Base-by-base conservation (phyloP, 768 basidiomycete species). In the Ramaria rubella region DNA sequence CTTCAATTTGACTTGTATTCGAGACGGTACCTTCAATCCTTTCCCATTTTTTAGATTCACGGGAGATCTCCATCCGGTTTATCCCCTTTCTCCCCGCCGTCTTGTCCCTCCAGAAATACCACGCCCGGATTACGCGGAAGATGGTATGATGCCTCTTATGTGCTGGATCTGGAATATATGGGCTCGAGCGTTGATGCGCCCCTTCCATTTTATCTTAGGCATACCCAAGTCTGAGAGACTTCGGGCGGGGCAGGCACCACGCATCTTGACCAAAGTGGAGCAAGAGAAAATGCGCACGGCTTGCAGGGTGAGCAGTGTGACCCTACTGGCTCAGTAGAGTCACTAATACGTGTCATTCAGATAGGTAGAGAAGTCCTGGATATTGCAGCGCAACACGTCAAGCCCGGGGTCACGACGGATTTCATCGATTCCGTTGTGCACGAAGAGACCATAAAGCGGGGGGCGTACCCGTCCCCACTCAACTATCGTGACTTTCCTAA, bases 351-450 rank as follows among this genome's bases (percentile, higher is more conserved):
- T 60, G 52, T 53, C 11, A 30, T 57, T 52, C 48, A 98, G 96
- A 77, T 96, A 61, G 82, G 80, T 4, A 77, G 96, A 49, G 92
- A 99, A 73, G 86, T 99, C n/a, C 79, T 99, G 21, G 94, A 98
- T 69, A 77, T 90, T 56, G 87, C 90, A 17, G 95, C 94, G 1
- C 81, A 94, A 0, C 81, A 85, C 65, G 75, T 98, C 59, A 77
- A 80, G 42, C 90, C 94, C n/a, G 96, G 95, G 33, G 81, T 96
- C 36, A 96, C 95, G 11, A 97, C 96, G 1, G 94, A 98, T 66
- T 91, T 94, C 67, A 78, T 99, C 26, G 96, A 99, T 71, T 83
- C 82, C 57, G 85, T 97, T 61, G 93, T 95, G 14, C 96, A 99
- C 72, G 81, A 90, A 61, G 96, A 89, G 17, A 87, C 78, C 61